Evolutionary conservation across 805 yeast genomes (phyloP).

Genomic region (Zygosaccharomyces pseudorouxii): DNA sequence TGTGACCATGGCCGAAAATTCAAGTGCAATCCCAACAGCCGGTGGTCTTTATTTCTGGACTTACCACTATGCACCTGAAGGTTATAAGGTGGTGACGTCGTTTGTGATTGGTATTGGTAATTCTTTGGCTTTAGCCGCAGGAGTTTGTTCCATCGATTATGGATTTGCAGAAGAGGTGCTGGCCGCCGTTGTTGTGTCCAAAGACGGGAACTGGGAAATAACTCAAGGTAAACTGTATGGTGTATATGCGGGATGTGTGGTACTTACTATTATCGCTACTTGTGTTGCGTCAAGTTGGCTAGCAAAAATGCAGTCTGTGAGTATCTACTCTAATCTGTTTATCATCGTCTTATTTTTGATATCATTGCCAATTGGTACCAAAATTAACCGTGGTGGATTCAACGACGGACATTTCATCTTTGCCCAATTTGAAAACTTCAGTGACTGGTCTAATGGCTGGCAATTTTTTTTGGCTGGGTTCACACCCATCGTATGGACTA

Average conservation of each 20-base stretch:
- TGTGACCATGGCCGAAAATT: slow-evolving; percentile 51
- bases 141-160: slow-evolving; percentile 47
- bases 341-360: slow-evolving; percentile 49
- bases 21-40: slow-evolving; percentile 59
- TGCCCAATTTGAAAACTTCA: slow-evolving; percentile 44
- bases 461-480: slow-evolving; percentile 45
- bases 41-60: slow-evolving; percentile 65
- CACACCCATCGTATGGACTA: slow-evolving; percentile 70
- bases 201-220: slow-evolving; percentile 47
- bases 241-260: slow-evolving; percentile 52
- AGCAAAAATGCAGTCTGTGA: slow-evolving; percentile 51
- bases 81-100: slow-evolving; percentile 43
- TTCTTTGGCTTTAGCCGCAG: slow-evolving; percentile 55
- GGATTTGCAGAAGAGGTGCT: slow-evolving; percentile 37
- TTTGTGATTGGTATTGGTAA: slow-evolving; percentile 57
- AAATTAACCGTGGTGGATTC: slow-evolving; percentile 30
- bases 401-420: slow-evolving; percentile 53
- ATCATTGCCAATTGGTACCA: slow-evolving; percentile 56
- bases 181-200: slow-evolving; percentile 44
- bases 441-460: slow-evolving; percentile 58
- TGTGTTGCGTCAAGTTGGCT: slow-evolving; percentile 49
- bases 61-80: slow-evolving; percentile 52
- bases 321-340: slow-evolving; percentile 47
- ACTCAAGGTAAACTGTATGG: slow-evolving; percentile 52
- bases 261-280: slow-evolving; percentile 46